Evolutionary conservation across 1,284 basidiomycete species (phyloP), one percentile per base, ranked within the genome.

Genomic region (Sporisorium graminicola): DNA sequence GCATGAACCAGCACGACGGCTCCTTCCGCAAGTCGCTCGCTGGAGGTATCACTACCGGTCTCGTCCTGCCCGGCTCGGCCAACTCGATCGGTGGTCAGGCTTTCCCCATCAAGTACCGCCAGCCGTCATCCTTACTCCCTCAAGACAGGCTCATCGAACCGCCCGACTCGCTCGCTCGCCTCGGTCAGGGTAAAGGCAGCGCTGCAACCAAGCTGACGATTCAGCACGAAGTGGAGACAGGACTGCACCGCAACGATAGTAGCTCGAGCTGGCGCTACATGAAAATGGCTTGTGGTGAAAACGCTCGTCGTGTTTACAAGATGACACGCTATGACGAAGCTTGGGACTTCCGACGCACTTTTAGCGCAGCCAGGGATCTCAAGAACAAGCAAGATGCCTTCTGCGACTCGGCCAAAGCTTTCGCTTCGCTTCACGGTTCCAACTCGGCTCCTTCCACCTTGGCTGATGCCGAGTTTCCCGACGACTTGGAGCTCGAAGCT

Each of bases 401-500:
- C 82, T 94, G 93, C 47, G 69, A 59, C 18, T 44, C 49, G 12
- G 72, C 72, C 27, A 40, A 50, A 33, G 33, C 54, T 10, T 68
- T 81, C 10, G 54, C 52, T 14, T 50, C 64, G 10, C 58, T 66
- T n/a, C 60, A 70, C 20, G 65, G 67, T 3, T 12, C 52, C 27
- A 12, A 33, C 2, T 90, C 90, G 4, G 79, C 90, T 65, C 94
- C 92, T 91, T 87, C 89, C 27, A 88, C 86, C 8, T 87, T 91
- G 24, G 89, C 89, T 0, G 86, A 88, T 22, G 83, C 86, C 47
- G 82, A 85, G 6, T 94, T 93, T 86, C 94, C 94, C 0, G 90
- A 93, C 56, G 90, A 90, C 44, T 87, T 94, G 47, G 89, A 93
- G 81, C 93, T 92, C 90, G 94, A 96, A 82, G 91, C 91, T 13